Base-by-base conservation (phyloP, 2,329 filamentous ascomycete species). In the Fusarium sp. region DNA sequence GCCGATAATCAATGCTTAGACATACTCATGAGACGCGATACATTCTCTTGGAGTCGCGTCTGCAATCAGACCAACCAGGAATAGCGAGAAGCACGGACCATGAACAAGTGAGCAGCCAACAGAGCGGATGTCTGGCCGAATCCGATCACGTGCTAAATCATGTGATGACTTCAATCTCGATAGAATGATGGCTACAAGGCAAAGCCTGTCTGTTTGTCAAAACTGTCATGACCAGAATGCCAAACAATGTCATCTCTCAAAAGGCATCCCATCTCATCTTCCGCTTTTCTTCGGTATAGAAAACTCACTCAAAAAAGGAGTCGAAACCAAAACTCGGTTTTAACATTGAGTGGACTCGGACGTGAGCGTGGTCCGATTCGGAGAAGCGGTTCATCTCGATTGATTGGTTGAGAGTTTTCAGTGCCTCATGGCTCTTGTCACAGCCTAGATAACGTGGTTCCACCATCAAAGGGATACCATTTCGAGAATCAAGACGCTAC, bases 341-440 rank as follows among this genome's bases (percentile, higher is more conserved):
- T 71, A 69, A 52, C 12, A 37, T 71, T 57, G 58, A 52, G 52
- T 52, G 63, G 42, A 69, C 52, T 70, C 68, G 64, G 68, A 69
- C 34, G 54, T 65, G 63, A 49, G 34, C 16, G 32, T 71, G 51
- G 46, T 27, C 49, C 47, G 51, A 57, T 56, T 69, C 59, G 64
- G 59, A 65, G 55, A 52, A 56, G 68, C 27, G 47, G 18, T 57
- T 46, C 41, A 51, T n/a, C 32, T 63, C 44, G 27, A 44, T 60
- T 53, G 59, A 71, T 71, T 71, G 68, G 68, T 24, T 57, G 32
- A 47, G 46, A 62, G 51, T 57, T 42, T 65, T 22, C 45, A 32
- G 46, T 70, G 57, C 18, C 57, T 70, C 41, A 61, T 58, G 18
- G 20, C 30, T 67, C 61, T 48, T 61, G 66, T 65, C 65, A 69